These are phyloP conservation scores for Kwoniella heveanensis DNA, from an alignment of 768 basidiomycete genomes.

Conservation along the genomic window DNA sequence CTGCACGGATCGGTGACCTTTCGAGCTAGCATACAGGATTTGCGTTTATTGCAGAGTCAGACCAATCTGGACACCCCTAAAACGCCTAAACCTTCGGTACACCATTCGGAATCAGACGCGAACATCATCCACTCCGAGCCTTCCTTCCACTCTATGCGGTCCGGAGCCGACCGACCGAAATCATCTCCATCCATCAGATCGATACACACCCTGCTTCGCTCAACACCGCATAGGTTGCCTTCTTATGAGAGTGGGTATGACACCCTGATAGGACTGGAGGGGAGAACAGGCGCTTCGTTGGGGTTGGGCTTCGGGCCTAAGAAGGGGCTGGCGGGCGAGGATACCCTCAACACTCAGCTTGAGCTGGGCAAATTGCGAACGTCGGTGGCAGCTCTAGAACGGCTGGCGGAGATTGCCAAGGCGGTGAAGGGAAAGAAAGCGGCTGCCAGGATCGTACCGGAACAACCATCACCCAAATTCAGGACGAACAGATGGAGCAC, in stretches of 20 bases:
- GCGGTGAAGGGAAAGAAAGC: background rate
- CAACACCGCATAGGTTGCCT: slow-evolving; percentile 15
- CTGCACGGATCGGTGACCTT: slow-evolving; percentile 37
- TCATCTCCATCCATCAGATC: slow-evolving; percentile 14
- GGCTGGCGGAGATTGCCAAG: background rate
- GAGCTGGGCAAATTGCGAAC: slow-evolving; percentile 26
- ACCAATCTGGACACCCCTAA: background rate
- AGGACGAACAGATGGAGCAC: slow-evolving; percentile 27
- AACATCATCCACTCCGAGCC: background rate
- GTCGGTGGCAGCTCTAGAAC: slow-evolving; percentile 18
- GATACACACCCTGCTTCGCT: slow-evolving; percentile 1
- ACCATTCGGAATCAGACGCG: background rate
- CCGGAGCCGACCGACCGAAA: background rate
- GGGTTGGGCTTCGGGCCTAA: slow-evolving; percentile 42
- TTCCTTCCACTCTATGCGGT: background rate
- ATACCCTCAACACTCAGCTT: slow-evolving; percentile 33
- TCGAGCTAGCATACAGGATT: slow-evolving; percentile 19
- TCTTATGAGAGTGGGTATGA: slow-evolving; percentile 22
- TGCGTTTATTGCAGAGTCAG: slow-evolving; percentile 5
- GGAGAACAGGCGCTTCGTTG: slow-evolving; percentile 16
- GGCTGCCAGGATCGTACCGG: background rate
- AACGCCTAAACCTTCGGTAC: background rate
- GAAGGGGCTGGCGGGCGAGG: slow-evolving; percentile 42
- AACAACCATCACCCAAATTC: background rate
- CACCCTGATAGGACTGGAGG: slow-evolving; percentile 25